phyloP scores from a whole-genome alignment of 163 green algal genomes.

The Picocystis sp. region DNA sequence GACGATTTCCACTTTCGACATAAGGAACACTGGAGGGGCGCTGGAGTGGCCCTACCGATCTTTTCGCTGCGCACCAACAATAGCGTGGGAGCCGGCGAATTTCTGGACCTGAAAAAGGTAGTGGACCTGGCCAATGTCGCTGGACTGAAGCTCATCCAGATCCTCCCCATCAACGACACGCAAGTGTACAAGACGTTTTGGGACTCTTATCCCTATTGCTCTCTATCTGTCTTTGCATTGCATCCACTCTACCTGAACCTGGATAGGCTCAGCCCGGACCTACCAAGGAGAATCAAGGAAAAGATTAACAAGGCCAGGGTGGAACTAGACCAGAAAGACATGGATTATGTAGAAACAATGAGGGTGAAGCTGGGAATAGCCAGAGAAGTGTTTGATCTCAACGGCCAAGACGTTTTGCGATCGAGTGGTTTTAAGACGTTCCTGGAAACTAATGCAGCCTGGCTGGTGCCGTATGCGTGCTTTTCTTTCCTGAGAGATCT shows the following conservation, averaged over 20 bases:
- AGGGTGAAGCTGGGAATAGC: slow-evolving; percentile 39
- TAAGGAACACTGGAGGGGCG: slow-evolving; percentile 56
- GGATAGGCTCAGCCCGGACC: slow-evolving; percentile 19
- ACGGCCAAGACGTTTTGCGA: slow-evolving; percentile 9
- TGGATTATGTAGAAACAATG: slow-evolving; percentile 32
- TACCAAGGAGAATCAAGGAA: not conserved
- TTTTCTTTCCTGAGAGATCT: slow-evolving; percentile 71
- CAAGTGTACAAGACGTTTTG: slow-evolving; percentile 68
- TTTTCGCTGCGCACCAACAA: slow-evolving; percentile 65
- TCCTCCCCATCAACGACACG: slow-evolving; percentile 93
- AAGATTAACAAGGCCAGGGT: not conserved
- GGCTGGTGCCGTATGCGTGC: slow-evolving; percentile 71
- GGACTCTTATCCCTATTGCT: slow-evolving; percentile 91
- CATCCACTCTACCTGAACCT: slow-evolving; percentile 82
- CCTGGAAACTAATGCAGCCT: slow-evolving; percentile 43
- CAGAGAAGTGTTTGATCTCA: slow-evolving; percentile 35
- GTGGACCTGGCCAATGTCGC: slow-evolving; percentile 45
- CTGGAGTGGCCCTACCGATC: slow-evolving; percentile 69
- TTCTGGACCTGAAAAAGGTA: slow-evolving; percentile 66
- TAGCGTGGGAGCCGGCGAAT: slow-evolving; percentile 70
- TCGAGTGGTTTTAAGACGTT: slow-evolving; percentile 27
- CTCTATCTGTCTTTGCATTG: slow-evolving; percentile 74
- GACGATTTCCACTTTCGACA: slow-evolving; percentile 19
- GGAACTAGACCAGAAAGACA: not conserved
- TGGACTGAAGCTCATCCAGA: slow-evolving; percentile 44